Evolutionary conservation across 2,329 filamentous ascomycete species (phyloP).

Genomic region (Pyrenochaeta sp.): DNA sequence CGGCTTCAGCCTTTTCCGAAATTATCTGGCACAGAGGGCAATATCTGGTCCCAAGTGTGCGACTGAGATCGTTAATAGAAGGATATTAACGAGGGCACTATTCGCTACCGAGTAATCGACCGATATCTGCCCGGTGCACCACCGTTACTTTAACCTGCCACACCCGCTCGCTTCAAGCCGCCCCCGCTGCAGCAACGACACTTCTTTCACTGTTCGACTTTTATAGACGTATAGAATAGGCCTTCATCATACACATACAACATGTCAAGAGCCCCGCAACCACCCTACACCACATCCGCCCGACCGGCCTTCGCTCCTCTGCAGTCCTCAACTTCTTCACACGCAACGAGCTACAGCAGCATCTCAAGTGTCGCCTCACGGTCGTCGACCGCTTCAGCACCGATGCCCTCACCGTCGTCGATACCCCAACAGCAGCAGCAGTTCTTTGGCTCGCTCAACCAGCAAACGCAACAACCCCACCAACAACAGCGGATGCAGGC

Average conservation of each 20-base stretch:
- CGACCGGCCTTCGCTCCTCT: constrained; percentile 48
- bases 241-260: background rate
- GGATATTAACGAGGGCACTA: constrained; percentile 22
- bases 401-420: constrained; percentile 44
- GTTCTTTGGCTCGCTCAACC: constrained; percentile 41
- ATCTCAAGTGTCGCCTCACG: constrained; percentile 50
- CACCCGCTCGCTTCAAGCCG: constrained; percentile 16
- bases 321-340: constrained; percentile 40
- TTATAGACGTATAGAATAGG: background rate
- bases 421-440: constrained; percentile 41
- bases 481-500: constrained; percentile 40
- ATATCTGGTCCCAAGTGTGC: constrained; percentile 22
- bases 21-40: constrained; percentile 8
- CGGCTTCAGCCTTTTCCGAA: constrained; percentile 17
- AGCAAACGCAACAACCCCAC: constrained; percentile 35
- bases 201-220: constrained; percentile 1
- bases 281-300: constrained; percentile 25
- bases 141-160: constrained; percentile 26
- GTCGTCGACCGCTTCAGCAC: constrained; percentile 45
- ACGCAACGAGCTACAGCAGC: constrained; percentile 52
- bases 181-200: constrained; percentile 1
- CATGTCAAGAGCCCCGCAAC: constrained; percentile 34
- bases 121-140: constrained; percentile 11
- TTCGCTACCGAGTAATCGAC: constrained; percentile 27
- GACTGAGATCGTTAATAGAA: constrained; percentile 16